Evolutionary conservation across 1,139 yeast genomes (phyloP).

Genomic region (Magnusiomyces fungicola): DNA sequence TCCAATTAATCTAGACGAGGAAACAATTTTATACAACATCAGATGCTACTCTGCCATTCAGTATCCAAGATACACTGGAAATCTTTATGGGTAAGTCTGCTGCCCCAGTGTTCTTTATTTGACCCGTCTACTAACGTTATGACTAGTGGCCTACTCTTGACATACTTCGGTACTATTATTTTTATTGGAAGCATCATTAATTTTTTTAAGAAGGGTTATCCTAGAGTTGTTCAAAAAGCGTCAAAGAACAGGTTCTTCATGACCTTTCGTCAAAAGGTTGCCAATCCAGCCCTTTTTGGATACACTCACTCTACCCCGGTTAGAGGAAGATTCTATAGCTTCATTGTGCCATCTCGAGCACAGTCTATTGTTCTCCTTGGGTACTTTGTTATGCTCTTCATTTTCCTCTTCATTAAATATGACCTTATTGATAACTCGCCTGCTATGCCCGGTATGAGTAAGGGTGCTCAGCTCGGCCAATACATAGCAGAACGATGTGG

Average conservation of each 20-base stretch:
- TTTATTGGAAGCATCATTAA: constrained; percentile 19
- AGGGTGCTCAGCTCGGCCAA: constrained; percentile 38
- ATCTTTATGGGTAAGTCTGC: background rate
- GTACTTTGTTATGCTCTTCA: constrained; percentile 38
- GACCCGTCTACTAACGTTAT: background rate
- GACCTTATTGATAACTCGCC: constrained; percentile 35
- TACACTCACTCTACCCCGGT: constrained; percentile 11
- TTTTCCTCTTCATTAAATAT: constrained; percentile 37
- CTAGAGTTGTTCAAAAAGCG: constrained; percentile 5
- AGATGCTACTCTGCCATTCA: background rate
- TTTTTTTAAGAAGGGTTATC: constrained; percentile 10
- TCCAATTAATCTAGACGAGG: background rate
- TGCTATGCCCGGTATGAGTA: constrained; percentile 27
- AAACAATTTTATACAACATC: background rate
- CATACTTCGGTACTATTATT: constrained; percentile 21
- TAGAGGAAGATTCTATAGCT: background rate
- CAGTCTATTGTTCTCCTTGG: constrained; percentile 45
- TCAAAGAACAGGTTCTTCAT: constrained; percentile 6
- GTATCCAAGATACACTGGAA: background rate
- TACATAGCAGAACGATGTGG: constrained; percentile 59
- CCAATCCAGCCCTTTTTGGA: constrained; percentile 13
- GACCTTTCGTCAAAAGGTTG: constrained; percentile 5
- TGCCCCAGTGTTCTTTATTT: background rate
- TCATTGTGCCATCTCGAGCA: constrained; percentile 49
- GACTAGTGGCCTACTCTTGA: background rate